phyloP scores from a whole-genome alignment of 73 alveolate genomes.

The Stentor roeselii region DNA sequence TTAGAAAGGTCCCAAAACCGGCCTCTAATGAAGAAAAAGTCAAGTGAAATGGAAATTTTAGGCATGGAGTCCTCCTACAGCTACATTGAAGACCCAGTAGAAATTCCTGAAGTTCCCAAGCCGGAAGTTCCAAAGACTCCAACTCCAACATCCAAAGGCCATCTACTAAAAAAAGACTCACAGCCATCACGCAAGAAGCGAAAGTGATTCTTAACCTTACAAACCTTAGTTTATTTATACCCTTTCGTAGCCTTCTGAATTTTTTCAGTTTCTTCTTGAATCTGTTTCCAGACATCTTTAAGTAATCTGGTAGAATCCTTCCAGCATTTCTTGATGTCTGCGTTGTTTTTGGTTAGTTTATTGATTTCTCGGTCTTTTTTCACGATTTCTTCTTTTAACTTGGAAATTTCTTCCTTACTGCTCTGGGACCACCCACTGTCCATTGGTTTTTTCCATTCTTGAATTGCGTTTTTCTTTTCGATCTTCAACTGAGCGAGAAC shows the following conservation, averaged over 20 bases:
- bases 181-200: too few species aligned
- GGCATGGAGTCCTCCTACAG: too few species aligned
- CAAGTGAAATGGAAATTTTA: too few species aligned
- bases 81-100: too few species aligned
- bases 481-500: not conserved
- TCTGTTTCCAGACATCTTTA: slow-evolving; percentile 12
- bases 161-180: too few species aligned
- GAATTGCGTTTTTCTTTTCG: not conserved
- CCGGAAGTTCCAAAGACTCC: too few species aligned
- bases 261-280: not conserved
- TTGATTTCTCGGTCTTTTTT: not conserved
- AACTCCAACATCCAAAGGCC: too few species aligned
- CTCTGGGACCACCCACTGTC: not conserved
- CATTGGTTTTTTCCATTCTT: slow-evolving; percentile 5
- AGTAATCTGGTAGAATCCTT: slow-evolving; percentile 9
- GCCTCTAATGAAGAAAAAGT: too few species aligned
- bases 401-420: not conserved
- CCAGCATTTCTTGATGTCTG: slow-evolving; percentile 9
- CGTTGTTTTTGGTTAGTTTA: not conserved
- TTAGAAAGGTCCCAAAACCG: not conserved
- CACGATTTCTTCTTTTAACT: not conserved
- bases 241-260: not conserved
- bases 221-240: too few species aligned
- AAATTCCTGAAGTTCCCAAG: too few species aligned
- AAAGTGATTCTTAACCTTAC: too few species aligned